A percentile compares a stretch with the other conserved stretches of the same genome.
phyloP scores from a whole-genome alignment of 1,284 basidiomycete species.

The Leccinum angustisporum region DNA sequence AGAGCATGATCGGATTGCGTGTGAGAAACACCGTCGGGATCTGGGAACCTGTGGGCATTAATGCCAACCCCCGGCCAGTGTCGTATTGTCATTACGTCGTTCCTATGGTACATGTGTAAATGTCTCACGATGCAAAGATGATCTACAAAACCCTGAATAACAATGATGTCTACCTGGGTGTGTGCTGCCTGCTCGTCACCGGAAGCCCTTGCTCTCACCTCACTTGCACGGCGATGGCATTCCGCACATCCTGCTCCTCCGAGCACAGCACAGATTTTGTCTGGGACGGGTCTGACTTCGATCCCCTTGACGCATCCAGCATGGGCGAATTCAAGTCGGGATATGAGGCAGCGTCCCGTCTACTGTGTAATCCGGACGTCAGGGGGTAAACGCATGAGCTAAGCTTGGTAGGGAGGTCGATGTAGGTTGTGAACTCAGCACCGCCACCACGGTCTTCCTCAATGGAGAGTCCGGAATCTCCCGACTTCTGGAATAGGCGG shows the following conservation, averaged over 20 bases:
- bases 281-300: background rate
- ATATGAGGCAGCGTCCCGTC: background rate
- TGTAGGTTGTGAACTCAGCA: slow-evolving; percentile 19
- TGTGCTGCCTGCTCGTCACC: background rate
- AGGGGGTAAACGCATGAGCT: background rate
- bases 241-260: background rate
- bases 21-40: background rate
- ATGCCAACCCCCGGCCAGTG: background rate
- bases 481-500: slow-evolving; percentile 10
- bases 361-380: background rate
- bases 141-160: background rate
- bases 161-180: background rate
- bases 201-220: background rate
- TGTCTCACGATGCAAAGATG: background rate
- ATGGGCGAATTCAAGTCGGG: background rate
- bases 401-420: slow-evolving; percentile 18
- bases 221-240: background rate
- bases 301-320: background rate
- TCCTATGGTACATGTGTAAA: background rate
- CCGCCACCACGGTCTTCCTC: background rate
- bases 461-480: background rate
- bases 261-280: background rate
- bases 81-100: background rate
- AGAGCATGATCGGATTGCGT: background rate
- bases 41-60: background rate